Evolutionary conservation across 805 yeast species (phyloP).

Genomic region (Yarrowia keelungensis): DNA sequence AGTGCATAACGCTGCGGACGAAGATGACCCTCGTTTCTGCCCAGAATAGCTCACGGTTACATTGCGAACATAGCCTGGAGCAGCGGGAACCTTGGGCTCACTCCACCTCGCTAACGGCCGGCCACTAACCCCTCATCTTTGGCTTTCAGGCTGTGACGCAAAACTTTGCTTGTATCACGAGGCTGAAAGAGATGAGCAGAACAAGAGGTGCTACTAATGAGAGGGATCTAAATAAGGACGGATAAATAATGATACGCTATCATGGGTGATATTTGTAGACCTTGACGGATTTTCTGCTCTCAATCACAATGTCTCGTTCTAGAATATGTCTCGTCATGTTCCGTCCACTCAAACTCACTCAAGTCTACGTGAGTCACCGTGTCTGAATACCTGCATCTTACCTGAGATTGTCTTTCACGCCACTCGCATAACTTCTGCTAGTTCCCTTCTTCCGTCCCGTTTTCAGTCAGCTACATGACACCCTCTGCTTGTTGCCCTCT

Average conservation of each 20-base stretch:
- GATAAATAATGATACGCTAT: no score
- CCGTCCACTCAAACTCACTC: no score
- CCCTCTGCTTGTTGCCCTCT: not conserved
- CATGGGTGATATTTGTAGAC: no score
- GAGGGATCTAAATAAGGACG: no score
- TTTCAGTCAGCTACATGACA: no score
- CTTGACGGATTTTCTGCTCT: no score
- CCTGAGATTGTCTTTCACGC: not conserved
- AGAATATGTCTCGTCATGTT: no score
- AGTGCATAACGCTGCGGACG: not conserved
- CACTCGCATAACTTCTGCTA: not conserved
- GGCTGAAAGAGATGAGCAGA: not conserved
- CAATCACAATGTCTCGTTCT: no score
- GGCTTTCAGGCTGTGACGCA: constrained; percentile 9
- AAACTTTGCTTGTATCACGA: constrained; percentile 9
- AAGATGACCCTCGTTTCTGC: not conserved
- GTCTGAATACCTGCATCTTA: not conserved
- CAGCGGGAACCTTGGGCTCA: not conserved
- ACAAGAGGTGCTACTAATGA: no score
- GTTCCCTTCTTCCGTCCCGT: no score
- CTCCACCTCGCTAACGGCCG: not conserved
- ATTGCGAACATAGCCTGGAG: not conserved
- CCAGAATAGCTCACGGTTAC: not conserved
- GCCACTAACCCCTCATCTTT: constrained; percentile 8
- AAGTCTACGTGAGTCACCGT: not conserved